Evolutionary conservation across 495 filamentous ascomycete species (phyloP), one percentile per base, ranked within the genome.

Genomic region (Penicillium lividum): DNA sequence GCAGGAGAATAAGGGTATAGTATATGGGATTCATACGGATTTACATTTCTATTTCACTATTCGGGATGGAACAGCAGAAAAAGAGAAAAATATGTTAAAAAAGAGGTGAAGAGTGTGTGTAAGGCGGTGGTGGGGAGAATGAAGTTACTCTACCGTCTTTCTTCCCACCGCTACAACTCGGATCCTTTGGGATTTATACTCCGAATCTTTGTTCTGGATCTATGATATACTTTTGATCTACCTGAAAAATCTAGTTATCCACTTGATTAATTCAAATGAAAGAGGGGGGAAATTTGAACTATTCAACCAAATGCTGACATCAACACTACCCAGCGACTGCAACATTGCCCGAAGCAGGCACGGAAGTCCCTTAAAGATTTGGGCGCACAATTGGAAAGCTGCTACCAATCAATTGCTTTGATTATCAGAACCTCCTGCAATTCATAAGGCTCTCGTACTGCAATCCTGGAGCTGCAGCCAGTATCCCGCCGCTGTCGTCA

Each of bases 401-500:
- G 33, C 33, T 40, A 40, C 50, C 48, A 52, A 38, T 38, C 33
- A 52, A 52, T 52, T 27, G 29, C 28, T 13, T 22, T 13, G 27
- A 22, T 25, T 22, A 27, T 34, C 34, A 18, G 50, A 22, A 15
- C 50, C 11, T 27, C 29, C 25, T 29, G 30, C 18, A 53, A 53
- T 49, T 28, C 27, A 27, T 25, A 28, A 8, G 9, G 16, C n/a
- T 25, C n/a, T 54, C 51, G 22, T 22, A n/a, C 7, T 48, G 16
- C 8, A 25, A 36, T 46, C 53, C 42, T 55, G 46, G 46, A 51
- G 54, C 59, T 57, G 54, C 53, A 57, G n/a, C 34, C 45, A 13
- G 31, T 29, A 18, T 48, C 44, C 60, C 58, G 63, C 66, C 66
- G 59, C 63, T 68, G 66, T 68, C 66, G 66, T 68, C 66, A 68